Evolutionary conservation across 768 basidiomycete species (phyloP).

Genomic region (Harrya chromipes): DNA sequence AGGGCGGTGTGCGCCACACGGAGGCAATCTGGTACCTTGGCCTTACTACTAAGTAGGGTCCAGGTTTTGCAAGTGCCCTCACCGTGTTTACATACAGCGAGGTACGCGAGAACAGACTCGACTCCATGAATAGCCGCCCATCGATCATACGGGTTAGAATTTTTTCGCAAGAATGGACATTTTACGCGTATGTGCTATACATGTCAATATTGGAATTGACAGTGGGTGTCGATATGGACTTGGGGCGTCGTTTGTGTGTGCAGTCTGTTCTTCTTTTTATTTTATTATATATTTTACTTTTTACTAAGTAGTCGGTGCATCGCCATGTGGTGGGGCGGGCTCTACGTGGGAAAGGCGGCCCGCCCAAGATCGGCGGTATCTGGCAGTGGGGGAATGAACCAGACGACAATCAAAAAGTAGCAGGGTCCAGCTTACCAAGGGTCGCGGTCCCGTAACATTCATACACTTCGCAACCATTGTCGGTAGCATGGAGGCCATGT

Average conservation of each 20-base stretch:
- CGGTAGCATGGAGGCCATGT: slow-evolving; percentile 21
- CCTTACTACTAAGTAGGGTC: neutral
- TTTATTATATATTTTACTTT: too few species aligned
- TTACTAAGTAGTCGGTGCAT: too few species aligned
- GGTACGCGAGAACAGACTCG: neutral
- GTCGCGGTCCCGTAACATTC: slow-evolving; percentile 3
- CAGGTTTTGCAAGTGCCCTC: neutral
- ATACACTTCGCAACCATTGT: neutral
- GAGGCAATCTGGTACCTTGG: slow-evolving; percentile 19
- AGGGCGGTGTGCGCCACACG: slow-evolving; percentile 5
- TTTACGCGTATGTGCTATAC: too few species aligned
- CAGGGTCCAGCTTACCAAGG: slow-evolving; percentile 7
- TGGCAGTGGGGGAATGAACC: neutral
- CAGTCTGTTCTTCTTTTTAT: too few species aligned
- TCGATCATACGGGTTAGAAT: too few species aligned
- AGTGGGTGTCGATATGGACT: too few species aligned
- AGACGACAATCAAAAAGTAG: too few species aligned
- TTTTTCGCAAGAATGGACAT: too few species aligned
- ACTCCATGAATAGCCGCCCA: too few species aligned
- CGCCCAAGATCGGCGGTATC: neutral
- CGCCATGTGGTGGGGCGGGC: neutral
- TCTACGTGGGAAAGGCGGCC: slow-evolving; percentile 6
- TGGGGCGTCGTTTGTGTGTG: too few species aligned
- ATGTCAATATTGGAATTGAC: too few species aligned
- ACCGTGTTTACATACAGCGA: neutral